Evolutionary conservation across 495 filamentous ascomycete species (phyloP), one percentile per base, ranked within the genome.

Genomic region (Daldinia loculata): DNA sequence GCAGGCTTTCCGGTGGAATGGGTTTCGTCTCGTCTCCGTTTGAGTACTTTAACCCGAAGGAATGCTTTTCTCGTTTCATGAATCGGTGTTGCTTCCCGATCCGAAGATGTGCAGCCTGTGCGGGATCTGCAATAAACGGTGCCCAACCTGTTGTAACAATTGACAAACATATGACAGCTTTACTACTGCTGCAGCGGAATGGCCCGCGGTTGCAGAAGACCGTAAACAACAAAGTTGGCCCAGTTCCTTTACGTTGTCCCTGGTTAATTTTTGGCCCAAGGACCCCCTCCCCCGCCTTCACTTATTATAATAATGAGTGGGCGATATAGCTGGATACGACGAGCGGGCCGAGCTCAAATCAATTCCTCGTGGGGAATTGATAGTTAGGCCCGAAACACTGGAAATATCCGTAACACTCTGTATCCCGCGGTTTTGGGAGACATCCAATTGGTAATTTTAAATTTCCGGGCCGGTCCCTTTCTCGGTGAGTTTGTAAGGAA

Each of bases 11-110:
- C 66, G 66, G 70, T 73, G 55, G 56, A 70, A 43, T 65, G 29
- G 61, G 61, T 70, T 66, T 70, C 66, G 70, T 73, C 66, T 69
- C 62, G 70, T 59, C 70, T 69, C 67, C 61, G 66, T 73, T 73
- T 73, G 57, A 66, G 66, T 61, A 63, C 48, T 66, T 66, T 69
- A 45, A 63, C 70, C 70, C 66, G 70, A 69, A 69, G 70, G 70
- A 73, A 73, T 66, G 36, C 66, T 58, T 62, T 43, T 69, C 61
- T 66, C 51, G 70, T 73, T 73, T 73, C 70, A 73, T 62, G 48
- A 73, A 69, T 69, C 70, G 70, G 70, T 56, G 22, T 61, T 73
- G 66, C 56, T 69, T 73, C 66, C 70, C 56, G 53, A 73, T 73
- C 66, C 45, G 70, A 73, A 50, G 70, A 63, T 62, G 62, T 61